Evolutionary conservation across 768 basidiomycete species (phyloP).

Genomic region (Epithele typhae): DNA sequence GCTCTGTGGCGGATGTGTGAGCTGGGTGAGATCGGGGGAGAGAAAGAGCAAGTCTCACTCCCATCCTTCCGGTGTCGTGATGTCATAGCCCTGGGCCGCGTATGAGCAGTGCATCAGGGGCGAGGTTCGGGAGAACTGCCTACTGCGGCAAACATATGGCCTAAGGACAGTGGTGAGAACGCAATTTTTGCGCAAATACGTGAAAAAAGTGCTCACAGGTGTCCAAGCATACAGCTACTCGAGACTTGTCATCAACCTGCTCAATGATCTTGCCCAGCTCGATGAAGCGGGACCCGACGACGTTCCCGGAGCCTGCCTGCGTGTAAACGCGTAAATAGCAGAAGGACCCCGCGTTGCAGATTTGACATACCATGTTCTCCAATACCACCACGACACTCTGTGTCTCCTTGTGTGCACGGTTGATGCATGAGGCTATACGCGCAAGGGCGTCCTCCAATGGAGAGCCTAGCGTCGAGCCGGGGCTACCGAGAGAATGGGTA

Average conservation of each 20-base stretch:
- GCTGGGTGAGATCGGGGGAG: neutral
- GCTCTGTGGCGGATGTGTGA: slow-evolving; percentile 20
- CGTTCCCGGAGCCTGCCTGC: slow-evolving; percentile 76
- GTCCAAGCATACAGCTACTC: slow-evolving; percentile 83
- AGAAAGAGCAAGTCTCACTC: slow-evolving; percentile 41
- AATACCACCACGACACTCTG: slow-evolving; percentile 57
- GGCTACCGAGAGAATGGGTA: slow-evolving; percentile 37
- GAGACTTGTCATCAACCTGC: slow-evolving; percentile 62
- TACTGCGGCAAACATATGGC: slow-evolving; percentile 77
- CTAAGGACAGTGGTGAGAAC: slow-evolving; percentile 28
- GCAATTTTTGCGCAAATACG: no score
- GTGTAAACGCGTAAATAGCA: neutral
- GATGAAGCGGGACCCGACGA: slow-evolving; percentile 67
- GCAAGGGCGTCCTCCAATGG: slow-evolving; percentile 55
- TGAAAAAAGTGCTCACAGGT: slow-evolving; percentile 57
- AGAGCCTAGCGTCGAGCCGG: slow-evolving; percentile 78
- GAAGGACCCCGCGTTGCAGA: neutral
- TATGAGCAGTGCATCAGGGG: neutral
- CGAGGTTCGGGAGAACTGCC: slow-evolving; percentile 17
- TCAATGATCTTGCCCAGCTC: slow-evolving; percentile 68
- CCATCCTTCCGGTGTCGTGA: slow-evolving; percentile 70
- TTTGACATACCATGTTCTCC: slow-evolving; percentile 70
- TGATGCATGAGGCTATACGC: slow-evolving; percentile 67
- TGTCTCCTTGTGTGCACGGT: slow-evolving; percentile 66
- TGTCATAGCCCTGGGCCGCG: slow-evolving; percentile 64